Percentiles rank a stretch among this genome's conserved stretches.
phyloP scores from a whole-genome alignment of 106 monocot genomes.

The Dendrobium nobile region DNA sequence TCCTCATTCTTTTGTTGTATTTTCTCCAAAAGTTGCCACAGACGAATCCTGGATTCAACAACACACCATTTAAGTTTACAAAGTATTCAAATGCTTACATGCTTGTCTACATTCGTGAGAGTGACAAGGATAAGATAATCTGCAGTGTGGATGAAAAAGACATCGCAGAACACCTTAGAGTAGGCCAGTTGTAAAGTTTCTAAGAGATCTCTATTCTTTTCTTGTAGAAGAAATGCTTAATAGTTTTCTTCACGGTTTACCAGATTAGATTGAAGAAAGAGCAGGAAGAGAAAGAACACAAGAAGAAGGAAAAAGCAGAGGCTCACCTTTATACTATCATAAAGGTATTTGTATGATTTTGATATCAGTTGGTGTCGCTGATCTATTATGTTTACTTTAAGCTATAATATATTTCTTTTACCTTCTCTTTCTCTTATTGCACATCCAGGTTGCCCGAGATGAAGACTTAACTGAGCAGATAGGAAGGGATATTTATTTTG shows the following conservation, averaged over 20 bases:
- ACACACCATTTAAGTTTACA: constrained; percentile 91
- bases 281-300: constrained; percentile 98
- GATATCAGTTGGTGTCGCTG: neutral
- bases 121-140: constrained; percentile 96
- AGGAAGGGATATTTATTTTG: constrained; percentile 94
- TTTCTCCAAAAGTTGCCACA: constrained; percentile 64
- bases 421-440: neutral
- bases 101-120: constrained; percentile 98
- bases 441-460: constrained; percentile 71
- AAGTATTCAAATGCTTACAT: constrained; percentile 99
- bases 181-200: constrained; percentile 17
- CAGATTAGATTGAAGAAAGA: constrained; percentile 98
- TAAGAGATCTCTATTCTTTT: neutral
- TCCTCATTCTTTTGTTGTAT: constrained; percentile 6
- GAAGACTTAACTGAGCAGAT: constrained; percentile 86
- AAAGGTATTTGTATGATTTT: constrained; percentile 44
- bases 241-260: constrained; percentile 3
- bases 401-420: neutral
- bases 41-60: constrained; percentile 91
- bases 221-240: neutral
- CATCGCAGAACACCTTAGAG: constrained; percentile 93
- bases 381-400: neutral
- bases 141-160: constrained; percentile 99
- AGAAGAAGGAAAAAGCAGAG: constrained; percentile 98
- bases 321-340: constrained; percentile 97